Evolutionary conservation across 1,284 basidiomycete genomes (phyloP).

Genomic region (Cryptococcus jaspeensis): DNA sequence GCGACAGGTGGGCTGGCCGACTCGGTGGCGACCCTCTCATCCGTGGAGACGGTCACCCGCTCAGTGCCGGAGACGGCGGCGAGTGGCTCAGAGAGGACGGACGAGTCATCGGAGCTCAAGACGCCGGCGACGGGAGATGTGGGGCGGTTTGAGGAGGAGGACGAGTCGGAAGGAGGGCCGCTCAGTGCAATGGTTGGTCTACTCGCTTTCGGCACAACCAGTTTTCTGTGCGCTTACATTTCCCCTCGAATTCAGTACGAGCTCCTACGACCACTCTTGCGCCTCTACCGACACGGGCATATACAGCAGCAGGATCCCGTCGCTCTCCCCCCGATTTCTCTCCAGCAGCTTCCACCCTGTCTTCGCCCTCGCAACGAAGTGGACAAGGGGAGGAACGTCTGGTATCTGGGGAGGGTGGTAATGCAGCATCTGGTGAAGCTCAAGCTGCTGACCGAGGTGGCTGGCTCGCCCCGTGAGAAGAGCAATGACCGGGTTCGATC

Average conservation of each 20-base stretch:
- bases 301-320: conserved; percentile 45
- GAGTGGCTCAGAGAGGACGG: no score
- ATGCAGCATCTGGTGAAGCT: conserved; percentile 20
- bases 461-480: background rate
- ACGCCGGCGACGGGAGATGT: conserved; percentile 13
- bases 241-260: conserved; percentile 32
- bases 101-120: conserved; percentile 20
- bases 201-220: background rate
- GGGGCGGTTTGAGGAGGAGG: conserved; percentile 1
- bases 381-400: conserved; percentile 42
- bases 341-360: conserved; percentile 29
- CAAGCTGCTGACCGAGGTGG: conserved; percentile 9
- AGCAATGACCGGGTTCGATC: conserved; percentile 9
- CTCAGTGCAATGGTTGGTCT: conserved; percentile 36
- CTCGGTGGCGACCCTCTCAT: no score
- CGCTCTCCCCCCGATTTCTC: conserved; percentile 36
- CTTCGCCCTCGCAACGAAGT: conserved; percentile 36
- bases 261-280: conserved; percentile 37
- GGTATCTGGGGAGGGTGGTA: conserved; percentile 36
- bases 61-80: no score
- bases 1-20: no score
- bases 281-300: conserved; percentile 43
- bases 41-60: no score
- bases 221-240: background rate
- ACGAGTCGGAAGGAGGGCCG: conserved; percentile 8